A percentile compares a stretch with the other conserved stretches of the same genome.
Conservation (phyloP, 352 stramenopile genomes). For the Globisporangium emineosum region DNA sequence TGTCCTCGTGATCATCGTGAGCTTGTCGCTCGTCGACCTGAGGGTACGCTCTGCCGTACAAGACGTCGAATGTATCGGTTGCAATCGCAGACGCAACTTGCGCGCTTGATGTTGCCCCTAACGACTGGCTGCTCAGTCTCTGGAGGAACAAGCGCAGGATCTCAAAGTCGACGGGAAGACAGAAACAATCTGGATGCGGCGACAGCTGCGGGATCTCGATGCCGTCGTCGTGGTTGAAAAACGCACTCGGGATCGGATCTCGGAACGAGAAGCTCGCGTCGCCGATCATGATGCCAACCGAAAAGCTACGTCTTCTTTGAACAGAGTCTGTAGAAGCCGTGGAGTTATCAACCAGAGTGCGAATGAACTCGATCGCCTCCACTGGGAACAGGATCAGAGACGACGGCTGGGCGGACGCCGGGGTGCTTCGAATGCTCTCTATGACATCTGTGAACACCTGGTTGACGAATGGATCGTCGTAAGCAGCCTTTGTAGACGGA, state of each 20-base stretch:
- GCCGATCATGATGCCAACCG: slow-evolving; percentile 33
- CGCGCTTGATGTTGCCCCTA: background rate
- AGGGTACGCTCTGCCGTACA: slow-evolving; percentile 24
- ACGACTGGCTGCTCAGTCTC: slow-evolving; percentile 12
- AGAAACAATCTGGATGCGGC: slow-evolving; percentile 80
- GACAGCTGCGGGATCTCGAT: slow-evolving; percentile 72
- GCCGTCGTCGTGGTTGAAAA: slow-evolving; percentile 27
- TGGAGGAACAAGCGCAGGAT: slow-evolving; percentile 50
- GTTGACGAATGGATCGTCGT: slow-evolving; percentile 39
- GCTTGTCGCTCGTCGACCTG: background rate
- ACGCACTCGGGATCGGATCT: slow-evolving; percentile 57
- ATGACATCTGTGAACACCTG: slow-evolving; percentile 34
- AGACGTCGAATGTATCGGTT: slow-evolving; percentile 76
- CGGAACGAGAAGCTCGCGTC: slow-evolving; percentile 64
- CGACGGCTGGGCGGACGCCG: slow-evolving; percentile 15
- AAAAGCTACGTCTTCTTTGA: slow-evolving; percentile 12
- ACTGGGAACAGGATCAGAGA: slow-evolving; percentile 68
- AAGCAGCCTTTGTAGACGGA: slow-evolving; percentile 24
- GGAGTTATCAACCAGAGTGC: slow-evolving; percentile 21
- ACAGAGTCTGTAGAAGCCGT: background rate
- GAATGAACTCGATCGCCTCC: slow-evolving; percentile 59
- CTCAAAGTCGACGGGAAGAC: slow-evolving; percentile 74
- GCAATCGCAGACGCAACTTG: slow-evolving; percentile 35
- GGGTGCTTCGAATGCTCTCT: slow-evolving; percentile 19
- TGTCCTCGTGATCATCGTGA: background rate